Base-by-base conservation (phyloP, 495 filamentous ascomycete genomes). In the Penicillium odoratum region DNA sequence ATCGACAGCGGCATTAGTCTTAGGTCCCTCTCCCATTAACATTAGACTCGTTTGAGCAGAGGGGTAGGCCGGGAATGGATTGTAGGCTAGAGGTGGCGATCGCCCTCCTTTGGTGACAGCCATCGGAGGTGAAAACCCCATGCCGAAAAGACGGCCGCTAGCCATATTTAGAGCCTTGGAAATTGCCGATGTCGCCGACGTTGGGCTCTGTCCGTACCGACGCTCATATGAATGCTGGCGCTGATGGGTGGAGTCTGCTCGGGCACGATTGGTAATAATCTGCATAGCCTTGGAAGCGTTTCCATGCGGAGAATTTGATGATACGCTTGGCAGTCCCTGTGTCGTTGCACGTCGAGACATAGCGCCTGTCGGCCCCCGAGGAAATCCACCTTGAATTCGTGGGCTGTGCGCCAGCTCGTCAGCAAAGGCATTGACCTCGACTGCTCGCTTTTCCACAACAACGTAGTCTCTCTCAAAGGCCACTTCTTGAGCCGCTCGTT, bases 371-470 rank as follows among this genome's bases (percentile, higher is more conserved):
- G 74, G 78, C 5, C 68, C 65, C 29, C 76, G 74, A 34, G 67
- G 33, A 33, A 72, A 67, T 0, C 76, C 73, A 8, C 73, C 69
- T 48, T 76, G 76, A 54, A 87, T 81, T 40, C 80, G 78, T 31
- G 87, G 87, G 56, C 89, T 91, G 47, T 91, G 85, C 16, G 90
- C 91, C 60, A 98, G 75, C 70, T 98, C 92, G 68, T 98, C 94
- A 8, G 94, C 94, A 67, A 98, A 91, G 4, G 94, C 93, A 74
- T 98, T 97, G 29, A 98, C 93, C 70, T 97, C 91, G 4, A 98
- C 92, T 7, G 88, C 87, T 51, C 87, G 87, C 76, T 97, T 98
- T 72, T 98, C 95, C 18, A 98, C 90, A 16, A 98, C 74, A 34
- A 98, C 93, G 61, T 97, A 98, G 62, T 97, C 94, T 60, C 92